Conservation (phyloP, 2,329 filamentous ascomycete genomes). For the Paraphoma sp. region DNA sequence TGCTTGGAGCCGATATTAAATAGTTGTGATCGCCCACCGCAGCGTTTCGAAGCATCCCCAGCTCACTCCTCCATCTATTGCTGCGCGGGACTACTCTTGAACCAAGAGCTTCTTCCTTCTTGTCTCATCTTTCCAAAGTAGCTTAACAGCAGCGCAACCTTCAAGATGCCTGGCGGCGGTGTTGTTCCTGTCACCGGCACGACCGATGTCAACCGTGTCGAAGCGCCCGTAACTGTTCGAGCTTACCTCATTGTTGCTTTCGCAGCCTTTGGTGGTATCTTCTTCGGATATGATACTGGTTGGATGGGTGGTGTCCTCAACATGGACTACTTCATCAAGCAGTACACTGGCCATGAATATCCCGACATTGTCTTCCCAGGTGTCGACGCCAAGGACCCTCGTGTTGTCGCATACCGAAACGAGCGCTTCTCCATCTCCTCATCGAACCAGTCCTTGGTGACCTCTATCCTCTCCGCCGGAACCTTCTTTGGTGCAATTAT, state of each 20-base stretch:
- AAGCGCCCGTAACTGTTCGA: constrained; percentile 57
- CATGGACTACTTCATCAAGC: constrained; percentile 49
- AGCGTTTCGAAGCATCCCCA: constrained; percentile 31
- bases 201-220: constrained; percentile 62
- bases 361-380: constrained; percentile 49
- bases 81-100: constrained; percentile 28
- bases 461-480: constrained; percentile 77
- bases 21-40: constrained; percentile 27
- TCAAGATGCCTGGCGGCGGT: constrained; percentile 46
- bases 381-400: constrained; percentile 64
- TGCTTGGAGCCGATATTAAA: constrained; percentile 38
- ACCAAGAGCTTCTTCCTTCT: constrained; percentile 19
- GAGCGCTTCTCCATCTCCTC: constrained; percentile 34
- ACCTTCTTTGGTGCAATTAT: constrained; percentile 77
- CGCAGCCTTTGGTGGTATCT: constrained; percentile 62
- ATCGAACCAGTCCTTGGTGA: constrained; percentile 64
- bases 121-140: constrained; percentile 10
- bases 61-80: constrained; percentile 23
- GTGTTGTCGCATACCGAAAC: constrained; percentile 65
- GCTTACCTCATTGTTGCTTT: constrained; percentile 57
- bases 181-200: constrained; percentile 45
- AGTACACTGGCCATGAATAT: constrained; percentile 42
- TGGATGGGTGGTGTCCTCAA: constrained; percentile 74
- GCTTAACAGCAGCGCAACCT: constrained; percentile 17
- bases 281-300: constrained; percentile 79